phyloP scores from a whole-genome alignment of 129 eudicot genomes.

The Gnaphalium uliginosum region DNA sequence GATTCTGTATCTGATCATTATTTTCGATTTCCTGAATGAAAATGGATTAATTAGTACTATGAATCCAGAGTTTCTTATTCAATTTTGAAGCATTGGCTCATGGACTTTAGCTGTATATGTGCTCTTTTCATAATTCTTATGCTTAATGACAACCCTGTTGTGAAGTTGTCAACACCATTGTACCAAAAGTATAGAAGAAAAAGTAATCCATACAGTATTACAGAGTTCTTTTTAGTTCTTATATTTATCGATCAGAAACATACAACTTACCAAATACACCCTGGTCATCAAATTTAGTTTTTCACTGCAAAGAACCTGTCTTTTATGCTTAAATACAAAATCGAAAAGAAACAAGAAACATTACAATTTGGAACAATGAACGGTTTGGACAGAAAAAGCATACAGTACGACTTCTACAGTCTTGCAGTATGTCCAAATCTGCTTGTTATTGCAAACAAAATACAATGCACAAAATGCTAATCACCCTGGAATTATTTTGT shows the following conservation, averaged over 20 bases:
- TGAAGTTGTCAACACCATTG: not conserved
- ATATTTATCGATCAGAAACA: not conserved
- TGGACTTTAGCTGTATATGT: not conserved
- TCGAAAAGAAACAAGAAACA: not conserved
- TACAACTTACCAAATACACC: not conserved
- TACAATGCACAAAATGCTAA: not conserved
- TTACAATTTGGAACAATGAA: no score
- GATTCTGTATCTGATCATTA: not conserved
- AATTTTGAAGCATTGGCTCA: not conserved
- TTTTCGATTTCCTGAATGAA: conserved; percentile 9
- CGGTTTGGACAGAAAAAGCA: no score
- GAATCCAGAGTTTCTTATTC: not conserved
- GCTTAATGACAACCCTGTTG: not conserved
- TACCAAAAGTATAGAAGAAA: not conserved
- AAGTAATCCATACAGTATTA: not conserved
- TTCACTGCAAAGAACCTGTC: not conserved
- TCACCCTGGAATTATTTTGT: not conserved
- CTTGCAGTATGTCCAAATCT: not conserved
- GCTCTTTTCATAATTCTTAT: not conserved
- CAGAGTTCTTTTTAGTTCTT: no score
- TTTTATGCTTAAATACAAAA: not conserved
- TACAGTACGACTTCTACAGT: no score
- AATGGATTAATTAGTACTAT: not conserved
- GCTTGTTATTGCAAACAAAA: not conserved
- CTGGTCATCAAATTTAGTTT: not conserved